Evolutionary conservation across 352 stramenopile species (phyloP), one percentile per base, ranked within the genome.

Genomic region (Globisporangium paddicum): DNA sequence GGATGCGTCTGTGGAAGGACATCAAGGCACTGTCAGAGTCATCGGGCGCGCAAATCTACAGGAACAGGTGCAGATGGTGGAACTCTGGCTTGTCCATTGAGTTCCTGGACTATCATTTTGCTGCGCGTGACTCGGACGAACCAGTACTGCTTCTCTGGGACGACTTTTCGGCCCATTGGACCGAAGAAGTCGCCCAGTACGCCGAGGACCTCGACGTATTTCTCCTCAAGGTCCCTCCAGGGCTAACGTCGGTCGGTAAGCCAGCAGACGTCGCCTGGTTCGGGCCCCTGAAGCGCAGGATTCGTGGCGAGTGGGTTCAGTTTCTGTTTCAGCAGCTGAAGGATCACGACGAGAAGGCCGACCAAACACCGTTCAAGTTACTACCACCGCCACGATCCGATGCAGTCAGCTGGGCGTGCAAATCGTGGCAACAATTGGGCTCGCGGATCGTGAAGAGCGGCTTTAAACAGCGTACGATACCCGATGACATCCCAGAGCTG

Each of bases 91-190:
- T 55, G 1, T 44, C n/a, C 5, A 11, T 32, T 2, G 30, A 44
- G 7, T 55, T 55, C 18, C 48, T 55, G 3, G 48, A 55, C 30
- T 55, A 32, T 32, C 48, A 55, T 18, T 55, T 55, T 3, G 48
- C 48, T 3, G 30, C 28, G 30, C 18, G 2, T 11, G 18, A 41
- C n/a, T n/a, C 28, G 0, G 48, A 30, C 1, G 30, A 55, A n/a
- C 48, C 30, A 14, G 18, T 55, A 2, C 28, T 55, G 16, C 47
- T 54, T 5, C 11, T 42, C 7, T 30, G 40, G 5, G 47, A 54
- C 47, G 26, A 54, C 5, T 54, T 54, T 16, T 54, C 16, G 3
- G 47, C 47, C 2, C 47, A 42, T 16, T 54, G 47, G 47, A 54
- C 28, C 7, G 50, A 46, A n/a, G 16, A 14, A 9, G 38, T 18